These are phyloP conservation scores for Leishmania lainsoni DNA, from an alignment of 208 protist species.

Conservation along the genomic window DNA sequence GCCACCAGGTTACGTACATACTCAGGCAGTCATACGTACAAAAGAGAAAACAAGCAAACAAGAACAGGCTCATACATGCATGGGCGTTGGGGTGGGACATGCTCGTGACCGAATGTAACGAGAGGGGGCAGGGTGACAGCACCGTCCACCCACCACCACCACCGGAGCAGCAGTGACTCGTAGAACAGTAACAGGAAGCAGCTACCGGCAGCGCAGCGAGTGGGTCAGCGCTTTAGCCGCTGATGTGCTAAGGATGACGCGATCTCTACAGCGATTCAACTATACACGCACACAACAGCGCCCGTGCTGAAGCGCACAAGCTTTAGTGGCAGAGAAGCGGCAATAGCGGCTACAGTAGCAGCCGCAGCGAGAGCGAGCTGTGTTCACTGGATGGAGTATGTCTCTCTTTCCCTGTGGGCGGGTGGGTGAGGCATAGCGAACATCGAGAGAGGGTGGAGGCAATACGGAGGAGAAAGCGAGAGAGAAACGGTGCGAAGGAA, in stretches of 20 bases:
- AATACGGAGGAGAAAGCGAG: background rate
- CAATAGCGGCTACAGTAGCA: background rate
- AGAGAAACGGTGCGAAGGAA: background rate
- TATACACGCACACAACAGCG: background rate
- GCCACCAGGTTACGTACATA: background rate
- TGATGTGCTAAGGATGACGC: background rate
- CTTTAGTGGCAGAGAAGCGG: constrained; percentile 2
- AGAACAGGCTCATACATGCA: background rate
- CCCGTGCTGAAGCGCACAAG: background rate
- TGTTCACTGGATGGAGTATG: background rate
- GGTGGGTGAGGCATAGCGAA: background rate
- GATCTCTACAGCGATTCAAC: background rate
- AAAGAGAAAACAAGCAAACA: constrained; percentile 1
- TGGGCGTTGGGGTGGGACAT: background rate
- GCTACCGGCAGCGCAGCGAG: background rate
- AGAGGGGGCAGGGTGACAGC: background rate
- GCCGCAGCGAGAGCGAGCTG: background rate
- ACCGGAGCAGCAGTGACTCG: constrained; percentile 1
- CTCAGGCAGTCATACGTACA: constrained; percentile 10
- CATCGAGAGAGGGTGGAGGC: background rate
- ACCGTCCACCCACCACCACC: background rate
- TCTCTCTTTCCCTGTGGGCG: background rate
- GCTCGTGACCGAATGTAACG: background rate
- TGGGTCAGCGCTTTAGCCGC: background rate
- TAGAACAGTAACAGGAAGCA: background rate